These are phyloP conservation scores for Thielaviopsis populi DNA, from an alignment of 2,329 filamentous ascomycete genomes.

Conservation along the genomic window DNA sequence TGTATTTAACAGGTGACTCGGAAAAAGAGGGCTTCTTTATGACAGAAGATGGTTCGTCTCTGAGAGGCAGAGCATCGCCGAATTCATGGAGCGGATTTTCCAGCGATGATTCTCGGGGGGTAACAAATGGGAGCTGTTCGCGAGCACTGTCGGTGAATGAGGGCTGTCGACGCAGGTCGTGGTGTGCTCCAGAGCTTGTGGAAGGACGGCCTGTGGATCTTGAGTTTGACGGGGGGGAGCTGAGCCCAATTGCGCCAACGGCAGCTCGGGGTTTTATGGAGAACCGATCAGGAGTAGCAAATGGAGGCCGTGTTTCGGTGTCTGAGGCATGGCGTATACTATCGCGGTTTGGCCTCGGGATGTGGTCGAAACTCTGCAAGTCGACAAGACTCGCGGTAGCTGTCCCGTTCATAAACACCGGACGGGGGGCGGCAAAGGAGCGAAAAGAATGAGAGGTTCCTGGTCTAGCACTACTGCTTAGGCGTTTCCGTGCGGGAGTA, in stretches of 20 bases:
- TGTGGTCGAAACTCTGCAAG: constrained; percentile 11
- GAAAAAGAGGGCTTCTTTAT: background rate
- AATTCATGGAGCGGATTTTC: background rate
- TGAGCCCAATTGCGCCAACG: constrained; percentile 5
- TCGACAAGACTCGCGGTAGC: constrained; percentile 15
- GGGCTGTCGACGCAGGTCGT: background rate
- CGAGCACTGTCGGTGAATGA: background rate
- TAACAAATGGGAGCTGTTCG: background rate
- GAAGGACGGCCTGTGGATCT: background rate
- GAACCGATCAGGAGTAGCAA: constrained; percentile 1
- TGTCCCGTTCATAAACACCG: constrained; percentile 16
- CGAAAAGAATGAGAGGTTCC: constrained; percentile 17
- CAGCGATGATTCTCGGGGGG: background rate
- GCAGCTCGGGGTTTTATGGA: constrained; percentile 17
- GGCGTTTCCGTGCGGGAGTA: constrained; percentile 5
- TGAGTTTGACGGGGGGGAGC: background rate
- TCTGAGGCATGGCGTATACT: constrained; percentile 12
- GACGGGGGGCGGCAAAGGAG: constrained; percentile 13
- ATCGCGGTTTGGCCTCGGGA: constrained; percentile 9
- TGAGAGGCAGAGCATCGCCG: background rate
- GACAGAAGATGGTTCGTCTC: background rate
- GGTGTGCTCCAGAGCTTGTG: background rate
- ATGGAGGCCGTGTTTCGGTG: background rate
- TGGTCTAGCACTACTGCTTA: constrained; percentile 15
- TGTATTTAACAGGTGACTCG: background rate